Conservation (phyloP, 2,329 filamentous ascomycete genomes). For the Curvularia hawaiiensis region DNA sequence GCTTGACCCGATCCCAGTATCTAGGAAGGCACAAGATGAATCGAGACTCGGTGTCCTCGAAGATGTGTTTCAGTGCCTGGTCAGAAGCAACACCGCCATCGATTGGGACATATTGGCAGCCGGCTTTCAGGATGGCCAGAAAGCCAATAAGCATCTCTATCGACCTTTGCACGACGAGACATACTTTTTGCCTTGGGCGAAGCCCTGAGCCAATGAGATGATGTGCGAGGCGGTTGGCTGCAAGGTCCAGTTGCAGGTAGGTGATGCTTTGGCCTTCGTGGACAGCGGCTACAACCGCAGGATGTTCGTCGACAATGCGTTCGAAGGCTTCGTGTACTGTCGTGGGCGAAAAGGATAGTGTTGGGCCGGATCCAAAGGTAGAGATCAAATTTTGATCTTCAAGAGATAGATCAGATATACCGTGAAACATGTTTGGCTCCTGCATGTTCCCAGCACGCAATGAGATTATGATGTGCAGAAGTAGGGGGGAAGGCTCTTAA, state of each 20-base stretch:
- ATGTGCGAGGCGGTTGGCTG: slow-evolving; percentile 40
- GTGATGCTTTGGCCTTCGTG: slow-evolving; percentile 26
- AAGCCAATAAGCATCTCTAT: slow-evolving; percentile 64
- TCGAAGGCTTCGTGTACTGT: slow-evolving; percentile 13
- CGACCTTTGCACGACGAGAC: slow-evolving; percentile 61
- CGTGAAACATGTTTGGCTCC: neutral
- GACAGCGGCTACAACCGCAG: slow-evolving; percentile 7
- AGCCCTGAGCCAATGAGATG: slow-evolving; percentile 38
- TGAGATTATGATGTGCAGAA: neutral
- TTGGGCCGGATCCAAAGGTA: slow-evolving; percentile 7
- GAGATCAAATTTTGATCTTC: slow-evolving; percentile 9
- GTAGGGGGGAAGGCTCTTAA: neutral
- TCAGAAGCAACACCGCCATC: slow-evolving; percentile 56
- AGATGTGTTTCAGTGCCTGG: slow-evolving; percentile 53
- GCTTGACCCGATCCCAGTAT: slow-evolving; percentile 36
- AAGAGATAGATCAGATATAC: slow-evolving; percentile 1
- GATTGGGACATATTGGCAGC: slow-evolving; percentile 65
- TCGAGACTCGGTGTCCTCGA: slow-evolving; percentile 53
- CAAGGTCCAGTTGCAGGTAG: slow-evolving; percentile 37
- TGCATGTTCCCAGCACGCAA: slow-evolving; percentile 3
- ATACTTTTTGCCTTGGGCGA: slow-evolving; percentile 52
- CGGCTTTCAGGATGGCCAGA: slow-evolving; percentile 61
- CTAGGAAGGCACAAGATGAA: slow-evolving; percentile 56
- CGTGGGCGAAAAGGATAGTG: neutral
- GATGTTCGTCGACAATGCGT: slow-evolving; percentile 7